phyloP scores from a whole-genome alignment of 768 basidiomycete species.

The Pisolithus marmoratus region DNA sequence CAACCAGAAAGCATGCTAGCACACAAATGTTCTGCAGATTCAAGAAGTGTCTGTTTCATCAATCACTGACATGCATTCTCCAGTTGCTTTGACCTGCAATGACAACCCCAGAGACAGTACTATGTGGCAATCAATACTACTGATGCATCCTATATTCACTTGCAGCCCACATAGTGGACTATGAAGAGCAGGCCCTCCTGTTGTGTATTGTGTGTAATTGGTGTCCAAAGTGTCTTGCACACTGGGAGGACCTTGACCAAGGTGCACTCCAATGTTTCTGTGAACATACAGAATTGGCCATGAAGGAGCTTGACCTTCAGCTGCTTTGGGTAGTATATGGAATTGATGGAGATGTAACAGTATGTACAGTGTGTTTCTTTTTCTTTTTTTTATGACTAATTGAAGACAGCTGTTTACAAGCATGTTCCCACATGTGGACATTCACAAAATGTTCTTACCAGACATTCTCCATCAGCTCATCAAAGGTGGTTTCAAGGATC shows the following conservation, averaged over 20 bases:
- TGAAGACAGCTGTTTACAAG: background rate
- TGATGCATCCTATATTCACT: conserved; percentile 14
- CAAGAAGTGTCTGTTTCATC: conserved; percentile 15
- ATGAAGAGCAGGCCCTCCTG: conserved; percentile 15
- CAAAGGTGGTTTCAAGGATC: conserved; percentile 42
- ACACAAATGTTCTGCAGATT: conserved; percentile 12
- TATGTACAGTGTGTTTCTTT: background rate
- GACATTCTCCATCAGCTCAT: conserved; percentile 42
- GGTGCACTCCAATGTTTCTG: conserved; percentile 5
- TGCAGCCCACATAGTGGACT: conserved; percentile 15
- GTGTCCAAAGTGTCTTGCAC: conserved; percentile 13
- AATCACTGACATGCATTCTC: conserved; percentile 10
- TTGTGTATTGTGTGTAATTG: conserved; percentile 12
- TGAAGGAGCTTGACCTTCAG: conserved; percentile 3
- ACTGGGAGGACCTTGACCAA: background rate
- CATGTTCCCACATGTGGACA: conserved; percentile 17
- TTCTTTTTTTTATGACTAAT: background rate
- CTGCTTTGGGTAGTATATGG: conserved; percentile 19
- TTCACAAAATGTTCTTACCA: conserved; percentile 32
- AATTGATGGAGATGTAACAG: background rate
- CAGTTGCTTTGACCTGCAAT: conserved; percentile 7
- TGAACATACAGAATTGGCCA: conserved; percentile 16
- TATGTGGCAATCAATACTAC: conserved; percentile 16
- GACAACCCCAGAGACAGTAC: conserved; percentile 10
- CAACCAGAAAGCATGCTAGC: conserved; percentile 2